phyloP scores from a whole-genome alignment of 306 rosid species.

The Cucurbita pepo region DNA sequence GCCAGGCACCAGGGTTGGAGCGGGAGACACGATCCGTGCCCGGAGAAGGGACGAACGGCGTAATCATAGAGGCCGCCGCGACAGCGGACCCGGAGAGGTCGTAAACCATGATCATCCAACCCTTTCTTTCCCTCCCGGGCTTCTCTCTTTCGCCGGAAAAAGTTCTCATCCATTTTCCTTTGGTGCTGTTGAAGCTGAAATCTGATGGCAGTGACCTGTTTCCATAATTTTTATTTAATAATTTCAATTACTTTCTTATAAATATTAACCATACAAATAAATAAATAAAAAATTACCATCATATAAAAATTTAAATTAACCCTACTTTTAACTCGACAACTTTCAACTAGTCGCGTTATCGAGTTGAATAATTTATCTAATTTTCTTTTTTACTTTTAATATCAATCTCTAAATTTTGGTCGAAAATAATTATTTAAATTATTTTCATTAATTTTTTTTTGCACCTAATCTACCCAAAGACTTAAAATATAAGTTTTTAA shows the following conservation, averaged over 20 bases:
- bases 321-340: background rate
- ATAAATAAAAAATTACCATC: background rate
- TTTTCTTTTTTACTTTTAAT: no score
- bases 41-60: conserved; percentile 86
- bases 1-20: conserved; percentile 92
- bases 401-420: no score
- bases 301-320: background rate
- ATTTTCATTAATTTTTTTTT: no score
- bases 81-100: conserved; percentile 88
- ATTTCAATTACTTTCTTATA: background rate
- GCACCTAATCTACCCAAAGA: no score
- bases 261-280: background rate
- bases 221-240: background rate
- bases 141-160: conserved; percentile 38
- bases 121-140: conserved; percentile 66
- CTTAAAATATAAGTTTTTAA: no score
- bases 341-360: no score
- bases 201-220: conserved; percentile 48
- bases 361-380: no score
- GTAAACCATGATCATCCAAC: conserved; percentile 82
- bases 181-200: conserved; percentile 24
- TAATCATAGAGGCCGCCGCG: conserved; percentile 81
- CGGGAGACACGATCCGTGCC: conserved; percentile 71
- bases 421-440: no score
- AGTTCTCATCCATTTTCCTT: conserved; percentile 45